A percentile compares a stretch with the other conserved stretches of the same genome.
These are phyloP conservation scores for Aegilops bicornis DNA, from an alignment of 176 grass and related monocot genomes.

Conservation along the genomic window DNA sequence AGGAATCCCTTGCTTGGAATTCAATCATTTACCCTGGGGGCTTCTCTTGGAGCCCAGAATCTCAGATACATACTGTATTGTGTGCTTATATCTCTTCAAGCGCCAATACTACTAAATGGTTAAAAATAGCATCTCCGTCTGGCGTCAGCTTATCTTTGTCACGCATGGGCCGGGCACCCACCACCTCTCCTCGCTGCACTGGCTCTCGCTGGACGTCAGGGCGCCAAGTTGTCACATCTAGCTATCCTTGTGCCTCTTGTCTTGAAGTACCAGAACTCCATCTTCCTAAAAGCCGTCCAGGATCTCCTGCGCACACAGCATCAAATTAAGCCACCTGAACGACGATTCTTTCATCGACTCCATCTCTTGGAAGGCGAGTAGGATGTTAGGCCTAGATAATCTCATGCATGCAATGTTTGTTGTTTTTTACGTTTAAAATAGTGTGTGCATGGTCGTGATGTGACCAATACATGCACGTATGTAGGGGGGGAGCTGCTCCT, in stretches of 20 bases:
- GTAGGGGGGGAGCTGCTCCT: too few species aligned
- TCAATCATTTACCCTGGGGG: too few species aligned
- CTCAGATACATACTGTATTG: too few species aligned
- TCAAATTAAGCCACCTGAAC: neutral
- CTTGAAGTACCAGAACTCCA: constrained; percentile 83
- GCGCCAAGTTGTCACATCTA: neutral
- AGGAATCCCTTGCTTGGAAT: too few species aligned
- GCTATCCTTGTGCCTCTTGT: constrained; percentile 39
- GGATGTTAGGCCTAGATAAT: neutral
- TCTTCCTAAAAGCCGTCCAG: constrained; percentile 81
- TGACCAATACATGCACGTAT: too few species aligned
- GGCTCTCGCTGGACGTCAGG: neutral
- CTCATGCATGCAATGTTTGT: too few species aligned
- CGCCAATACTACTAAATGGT: too few species aligned
- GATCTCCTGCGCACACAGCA: constrained; percentile 43
- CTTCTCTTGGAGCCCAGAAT: too few species aligned
- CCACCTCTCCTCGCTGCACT: constrained; percentile 60
- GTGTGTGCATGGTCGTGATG: too few species aligned
- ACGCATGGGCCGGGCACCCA: constrained; percentile 80
- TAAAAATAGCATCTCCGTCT: too few species aligned
- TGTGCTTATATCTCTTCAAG: too few species aligned
- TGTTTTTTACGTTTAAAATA: too few species aligned
- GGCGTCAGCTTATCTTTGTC: constrained; percentile 25
- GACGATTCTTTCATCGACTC: neutral
- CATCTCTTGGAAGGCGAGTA: neutral